Percentiles rank a stretch among this genome's conserved stretches.
These are phyloP conservation scores for Alnus glutinosa DNA, from an alignment of 306 rosid species.

Conservation along the genomic window DNA sequence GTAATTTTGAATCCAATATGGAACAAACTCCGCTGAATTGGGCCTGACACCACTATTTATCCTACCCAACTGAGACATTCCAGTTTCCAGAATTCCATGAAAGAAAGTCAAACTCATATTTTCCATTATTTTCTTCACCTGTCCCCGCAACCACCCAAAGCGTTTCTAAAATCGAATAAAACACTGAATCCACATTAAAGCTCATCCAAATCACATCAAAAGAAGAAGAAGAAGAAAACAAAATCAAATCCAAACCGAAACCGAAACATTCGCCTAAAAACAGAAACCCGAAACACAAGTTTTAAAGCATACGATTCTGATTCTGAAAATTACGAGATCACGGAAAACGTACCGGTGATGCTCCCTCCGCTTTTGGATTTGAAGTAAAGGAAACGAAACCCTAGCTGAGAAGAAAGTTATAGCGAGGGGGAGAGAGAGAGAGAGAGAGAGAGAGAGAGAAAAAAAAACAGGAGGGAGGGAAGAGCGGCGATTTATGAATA, in stretches of 20 bases:
- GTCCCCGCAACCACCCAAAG: constrained; percentile 31
- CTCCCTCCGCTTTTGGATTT: constrained; percentile 29
- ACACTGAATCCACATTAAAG: constrained; percentile 28
- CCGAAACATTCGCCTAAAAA: not conserved
- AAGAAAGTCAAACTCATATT: constrained; percentile 29
- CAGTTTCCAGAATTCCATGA: constrained; percentile 27
- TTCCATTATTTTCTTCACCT: constrained; percentile 39
- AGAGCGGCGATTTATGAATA: constrained; percentile 56
- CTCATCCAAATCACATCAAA: constrained; percentile 14
- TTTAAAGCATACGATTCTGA: not conserved
- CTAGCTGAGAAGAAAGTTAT: constrained; percentile 44
- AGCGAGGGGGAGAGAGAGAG: constrained; percentile 33
- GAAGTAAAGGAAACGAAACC: constrained; percentile 72
- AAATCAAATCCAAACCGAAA: constrained; percentile 1
- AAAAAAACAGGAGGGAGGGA: constrained; percentile 23
- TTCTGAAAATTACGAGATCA: not conserved
- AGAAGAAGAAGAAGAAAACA: not conserved
- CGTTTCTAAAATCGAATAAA: constrained; percentile 2
- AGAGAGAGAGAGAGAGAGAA: constrained; percentile 31
- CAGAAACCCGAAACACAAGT: constrained; percentile 20
- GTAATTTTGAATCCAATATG: constrained; percentile 27
- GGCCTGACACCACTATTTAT: constrained; percentile 23
- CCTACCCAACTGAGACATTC: constrained; percentile 8
- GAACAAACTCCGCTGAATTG: constrained; percentile 19
- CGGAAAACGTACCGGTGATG: constrained; percentile 52